phyloP scores from a whole-genome alignment of 208 protist genomes.

The Spongospora subterranea region DNA sequence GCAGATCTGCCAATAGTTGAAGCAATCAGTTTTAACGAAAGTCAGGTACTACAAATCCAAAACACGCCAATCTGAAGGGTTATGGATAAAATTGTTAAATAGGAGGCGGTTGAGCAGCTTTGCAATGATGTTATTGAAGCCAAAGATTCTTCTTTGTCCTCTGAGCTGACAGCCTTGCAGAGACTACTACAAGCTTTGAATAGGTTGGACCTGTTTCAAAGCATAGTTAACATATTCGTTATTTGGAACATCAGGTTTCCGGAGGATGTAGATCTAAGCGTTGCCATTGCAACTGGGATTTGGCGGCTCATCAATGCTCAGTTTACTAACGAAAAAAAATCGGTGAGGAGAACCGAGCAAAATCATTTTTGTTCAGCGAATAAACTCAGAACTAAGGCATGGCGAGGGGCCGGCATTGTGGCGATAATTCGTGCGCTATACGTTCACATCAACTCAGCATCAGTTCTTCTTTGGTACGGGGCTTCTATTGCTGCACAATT shows the following conservation, averaged over 20 bases:
- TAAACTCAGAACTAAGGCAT: background rate
- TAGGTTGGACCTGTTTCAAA: background rate
- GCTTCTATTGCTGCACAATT: background rate
- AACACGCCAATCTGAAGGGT: background rate
- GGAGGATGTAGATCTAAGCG: background rate
- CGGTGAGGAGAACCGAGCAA: background rate
- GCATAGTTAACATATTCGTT: background rate
- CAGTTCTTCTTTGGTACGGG: slow-evolving; percentile 10
- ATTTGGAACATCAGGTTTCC: background rate
- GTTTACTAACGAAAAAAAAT: background rate
- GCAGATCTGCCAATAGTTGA: background rate
- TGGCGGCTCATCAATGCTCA: background rate
- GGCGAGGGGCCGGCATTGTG: slow-evolving; percentile 12
- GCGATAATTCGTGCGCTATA: slow-evolving; percentile 29
- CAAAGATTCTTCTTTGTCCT: background rate
- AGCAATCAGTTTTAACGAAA: background rate
- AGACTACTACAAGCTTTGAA: background rate
- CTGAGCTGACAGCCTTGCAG: background rate
- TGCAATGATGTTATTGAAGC: background rate
- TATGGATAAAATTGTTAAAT: no score
- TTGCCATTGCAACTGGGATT: background rate
- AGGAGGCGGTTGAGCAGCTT: background rate
- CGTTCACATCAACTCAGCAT: background rate
- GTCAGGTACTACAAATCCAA: background rate
- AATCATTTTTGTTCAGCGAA: background rate